Evolutionary conservation across 2,329 filamentous ascomycete species (phyloP), one percentile per base, ranked within the genome.

Genomic region (Ophioceras dolichostomum): DNA sequence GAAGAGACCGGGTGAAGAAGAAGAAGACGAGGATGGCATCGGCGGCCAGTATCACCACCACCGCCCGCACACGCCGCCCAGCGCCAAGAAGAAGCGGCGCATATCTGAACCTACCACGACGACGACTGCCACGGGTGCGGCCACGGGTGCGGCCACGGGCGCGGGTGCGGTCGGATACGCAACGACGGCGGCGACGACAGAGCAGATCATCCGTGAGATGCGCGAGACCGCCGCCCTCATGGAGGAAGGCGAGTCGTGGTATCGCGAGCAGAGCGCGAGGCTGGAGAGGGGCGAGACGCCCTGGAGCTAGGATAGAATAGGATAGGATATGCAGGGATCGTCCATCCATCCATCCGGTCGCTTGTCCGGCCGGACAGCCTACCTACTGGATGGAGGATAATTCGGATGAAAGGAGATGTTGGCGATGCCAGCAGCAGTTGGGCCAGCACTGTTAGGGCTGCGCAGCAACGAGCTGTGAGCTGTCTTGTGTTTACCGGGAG

Each of bases 181-280:
- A 5, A 46, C 47, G 10, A 39, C 40, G 5, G 35, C 39, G 5
- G 34, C 22, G 9, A 46, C 45, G 26, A 41, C 47, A 3, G 45
- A 55, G 40, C 55, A 58, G 21, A 57, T 65, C 13, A 56, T 68
- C 32, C 52, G 45, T 24, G 62, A 68, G 43, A 56, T 69, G 29
- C 55, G 55, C 27, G 54, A 55, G 36, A 53, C 64, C 44, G 56
- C 61, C 12, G 52, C 59, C 39, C 64, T 67, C 39, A 56, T 70
- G 51, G 62, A 68, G 42, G 57, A 67, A 43, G 63, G 58, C 13
- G 56, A 56, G n/a, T 53, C 56, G 16, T 70, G 66, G 66, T 67
- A 62, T 47, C 54, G 51, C 37, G 56, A 59, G 37, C 64, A 70
- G 48, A 65, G 60, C 27, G 57, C 61, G 38, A 56, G 54, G 29